Evolutionary conservation across 306 rosid species (phyloP), one percentile per base, ranked within the genome.

Genomic region (Cucurbita argyrosperma): DNA sequence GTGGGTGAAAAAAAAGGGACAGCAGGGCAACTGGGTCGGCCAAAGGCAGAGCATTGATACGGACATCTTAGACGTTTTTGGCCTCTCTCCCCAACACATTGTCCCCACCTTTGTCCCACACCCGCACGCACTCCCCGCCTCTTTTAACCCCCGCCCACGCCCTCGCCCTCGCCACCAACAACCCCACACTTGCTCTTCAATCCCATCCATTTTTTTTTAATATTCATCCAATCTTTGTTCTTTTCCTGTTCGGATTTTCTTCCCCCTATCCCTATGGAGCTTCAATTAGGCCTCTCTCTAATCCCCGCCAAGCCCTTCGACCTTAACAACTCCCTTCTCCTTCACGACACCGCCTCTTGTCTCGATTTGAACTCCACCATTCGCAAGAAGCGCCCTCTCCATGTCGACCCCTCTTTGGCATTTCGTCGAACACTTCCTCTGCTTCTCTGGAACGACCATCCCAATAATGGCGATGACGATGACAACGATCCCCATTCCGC

Each of bases 281-380:
- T 94, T 77, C 95, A 90, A 14, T 76, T 89, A 4, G 84, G 88
- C 64, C 94, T 90, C n/a, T 77, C 90, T 80, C 96, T 84, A 2
- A n/a, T 40, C 75, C 80, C 92, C 57, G 50, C 79, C 62, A 43
- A 47, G 16, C 76, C 79, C 13, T 76, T 84, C 52, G 75, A 86
- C 65, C 46, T 76, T 14, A 79, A 80, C 56, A 79, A 80, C 52
- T 51, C 74, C 55, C 51, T 15, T 54, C 50, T 71, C 55, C 43
- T 8, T 8, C 11, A 16, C 40, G 69, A 82, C 1, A 10, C 74
- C 15, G 43, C 8, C 42, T 9, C 26, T 40, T 63, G 4, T 1
- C 5, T 64, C 0, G 58, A 15, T 50, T 76, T 23, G 2, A 15
- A 53, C 47, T 23, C 49, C 2, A 2, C 23, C 13, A 12, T 6